A percentile compares a stretch with the other conserved stretches of the same genome.
Evolutionary conservation across 2,329 filamentous ascomycete species (phyloP).

Genomic region (Epichloe coenophiala): DNA sequence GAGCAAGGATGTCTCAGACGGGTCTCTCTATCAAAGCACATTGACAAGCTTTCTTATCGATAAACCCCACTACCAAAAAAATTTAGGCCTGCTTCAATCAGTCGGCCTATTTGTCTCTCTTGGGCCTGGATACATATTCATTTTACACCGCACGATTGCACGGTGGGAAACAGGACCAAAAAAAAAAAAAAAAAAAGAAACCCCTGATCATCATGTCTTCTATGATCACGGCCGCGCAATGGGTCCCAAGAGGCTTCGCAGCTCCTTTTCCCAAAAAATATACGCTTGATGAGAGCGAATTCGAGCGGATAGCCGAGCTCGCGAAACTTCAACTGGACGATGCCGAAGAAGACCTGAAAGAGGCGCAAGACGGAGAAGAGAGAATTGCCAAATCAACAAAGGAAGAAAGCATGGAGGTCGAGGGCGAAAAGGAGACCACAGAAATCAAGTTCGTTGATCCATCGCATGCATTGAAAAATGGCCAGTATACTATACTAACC

Average conservation of each 20-base stretch:
- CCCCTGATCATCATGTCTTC: slow-evolving; percentile 39
- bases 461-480: neutral
- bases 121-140: neutral
- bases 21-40: neutral
- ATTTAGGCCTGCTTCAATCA: slow-evolving; percentile 14
- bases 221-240: slow-evolving; percentile 65
- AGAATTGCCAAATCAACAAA: slow-evolving; percentile 15
- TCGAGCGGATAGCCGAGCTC: slow-evolving; percentile 59
- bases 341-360: slow-evolving; percentile 71
- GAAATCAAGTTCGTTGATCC: slow-evolving; percentile 4
- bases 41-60: slow-evolving; percentile 20
- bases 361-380: slow-evolving; percentile 37
- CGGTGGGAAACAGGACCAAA: neutral
- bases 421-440: slow-evolving; percentile 1
- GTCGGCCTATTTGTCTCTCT: neutral
- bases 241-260: slow-evolving; percentile 65
- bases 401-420: slow-evolving; percentile 22
- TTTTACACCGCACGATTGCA: neutral
- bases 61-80: slow-evolving; percentile 25
- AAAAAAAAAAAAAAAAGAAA: neutral
- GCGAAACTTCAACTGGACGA: slow-evolving; percentile 78
- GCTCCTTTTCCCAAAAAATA: slow-evolving; percentile 65
- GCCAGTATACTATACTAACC: slow-evolving; percentile 7
- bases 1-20: neutral
- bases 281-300: slow-evolving; percentile 62